Evolutionary conservation across 2,329 filamentous ascomycete genomes (phyloP), one percentile per base, ranked within the genome.

Genomic region (Cladosporium sp.): DNA sequence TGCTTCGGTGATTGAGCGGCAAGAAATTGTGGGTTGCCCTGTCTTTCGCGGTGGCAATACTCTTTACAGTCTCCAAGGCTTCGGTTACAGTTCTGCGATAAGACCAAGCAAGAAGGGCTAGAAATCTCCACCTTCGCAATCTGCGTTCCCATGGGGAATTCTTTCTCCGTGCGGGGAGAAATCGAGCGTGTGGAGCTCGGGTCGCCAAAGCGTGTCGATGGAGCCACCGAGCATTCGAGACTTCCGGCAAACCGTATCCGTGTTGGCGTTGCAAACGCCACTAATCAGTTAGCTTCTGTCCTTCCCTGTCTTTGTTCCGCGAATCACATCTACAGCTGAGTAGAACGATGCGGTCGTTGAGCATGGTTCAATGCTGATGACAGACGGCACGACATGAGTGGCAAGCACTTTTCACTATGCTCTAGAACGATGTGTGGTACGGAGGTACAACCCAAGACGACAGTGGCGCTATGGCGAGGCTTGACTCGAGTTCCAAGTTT

Each of bases 391-490:
- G n/a, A 21, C 14, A 15, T 36, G 18, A 51, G 18, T 26, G 41
- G 11, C n/a, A 34, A 18, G 18, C 11, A 38, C 11, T 34, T 28
- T 24, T 8, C 11, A 36, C 4, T 3, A 47, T 6, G 28, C 26
- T 49, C 18, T 12, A 7, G 59, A 34, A 11, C 41, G 10, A 26
- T 8, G 51, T 30, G 11, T 18, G n/a, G 38, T 28, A 49, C 38
- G 14, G 15, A 14, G 24, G 49, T 30, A 52, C 26, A 52, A 8
- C 30, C 28, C 38, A 61, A 61, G 59, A 34, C 59, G n/a, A 34
- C 18, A 28, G 47, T 61, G 59, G 41, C 59, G 59, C 59, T 36
- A 12, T 51, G 59, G 59, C 59, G 59, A 61, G 59, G 59, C 59
- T 61, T 61, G 59, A 61, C 59, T 61, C 41, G 10, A 15, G 14